Percentiles rank a stretch among this genome's conserved stretches.
phyloP scores from a whole-genome alignment of 2,329 filamentous ascomycete genomes.

The Penicillium sp. region DNA sequence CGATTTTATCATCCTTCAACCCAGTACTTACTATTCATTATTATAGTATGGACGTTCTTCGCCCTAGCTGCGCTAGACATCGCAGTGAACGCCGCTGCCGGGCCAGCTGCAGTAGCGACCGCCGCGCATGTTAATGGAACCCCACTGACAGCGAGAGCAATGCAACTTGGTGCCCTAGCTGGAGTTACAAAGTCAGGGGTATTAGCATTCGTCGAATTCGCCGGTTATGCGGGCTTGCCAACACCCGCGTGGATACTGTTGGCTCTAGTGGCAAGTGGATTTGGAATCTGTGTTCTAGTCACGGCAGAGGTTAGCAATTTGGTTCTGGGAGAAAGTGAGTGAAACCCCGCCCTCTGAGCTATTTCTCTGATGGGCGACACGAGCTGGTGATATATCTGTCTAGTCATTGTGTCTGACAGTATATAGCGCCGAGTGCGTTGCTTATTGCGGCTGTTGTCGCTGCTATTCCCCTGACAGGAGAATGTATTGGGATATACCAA shows the following conservation, averaged over 20 bases:
- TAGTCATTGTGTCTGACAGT: neutral
- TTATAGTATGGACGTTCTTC: conserved; percentile 15
- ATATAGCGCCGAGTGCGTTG: conserved; percentile 12
- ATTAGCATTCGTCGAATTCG: conserved; percentile 15
- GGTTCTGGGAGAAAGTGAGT: conserved; percentile 16
- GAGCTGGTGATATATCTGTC: neutral
- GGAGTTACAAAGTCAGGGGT: conserved; percentile 17
- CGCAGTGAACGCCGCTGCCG: conserved; percentile 16
- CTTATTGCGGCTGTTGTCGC: conserved; percentile 17
- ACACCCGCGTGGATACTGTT: conserved; percentile 16
- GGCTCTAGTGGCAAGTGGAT: conserved; percentile 12
- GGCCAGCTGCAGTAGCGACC: conserved; percentile 18
- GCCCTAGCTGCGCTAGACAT: conserved; percentile 16
- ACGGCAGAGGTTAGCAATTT: conserved; percentile 17
- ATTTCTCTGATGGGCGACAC: neutral
- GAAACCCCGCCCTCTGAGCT: neutral
- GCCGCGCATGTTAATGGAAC: conserved; percentile 15
- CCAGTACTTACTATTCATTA: neutral
- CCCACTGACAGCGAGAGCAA: conserved; percentile 11
- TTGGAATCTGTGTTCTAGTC: conserved; percentile 15
- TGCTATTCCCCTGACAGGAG: conserved; percentile 14
- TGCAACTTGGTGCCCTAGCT: conserved; percentile 14
- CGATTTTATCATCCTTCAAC: neutral
- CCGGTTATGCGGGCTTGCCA: conserved; percentile 11
- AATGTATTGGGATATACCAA: conserved; percentile 17